Evolutionary conservation across 2,329 filamentous ascomycete species (phyloP).

Genomic region (Zymoseptoria passerinii): DNA sequence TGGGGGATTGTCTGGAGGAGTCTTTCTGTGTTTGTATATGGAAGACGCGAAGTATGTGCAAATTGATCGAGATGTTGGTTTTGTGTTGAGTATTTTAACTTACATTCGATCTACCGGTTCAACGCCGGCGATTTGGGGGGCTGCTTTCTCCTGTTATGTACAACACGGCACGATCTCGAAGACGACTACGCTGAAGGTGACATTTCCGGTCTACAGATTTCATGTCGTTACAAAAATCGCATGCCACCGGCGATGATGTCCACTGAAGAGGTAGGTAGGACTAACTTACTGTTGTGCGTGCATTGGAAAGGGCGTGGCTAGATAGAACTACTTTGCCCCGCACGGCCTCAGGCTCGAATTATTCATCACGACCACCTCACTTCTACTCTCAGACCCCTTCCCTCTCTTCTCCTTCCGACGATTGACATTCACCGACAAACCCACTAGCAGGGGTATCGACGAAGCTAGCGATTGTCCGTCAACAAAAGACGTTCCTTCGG

Average conservation of each 20-base stretch:
- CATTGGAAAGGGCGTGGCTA: not conserved
- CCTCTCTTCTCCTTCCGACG: not conserved
- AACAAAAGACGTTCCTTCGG: not conserved
- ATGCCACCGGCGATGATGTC: too few relatives aligned
- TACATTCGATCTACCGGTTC: not conserved
- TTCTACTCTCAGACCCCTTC: not conserved
- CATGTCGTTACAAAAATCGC: too few relatives aligned
- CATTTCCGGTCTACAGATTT: too few relatives aligned
- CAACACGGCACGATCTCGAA: too few relatives aligned
- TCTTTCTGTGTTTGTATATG: not conserved
- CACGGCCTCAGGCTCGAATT: not conserved
- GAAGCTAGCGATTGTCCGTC: not conserved
- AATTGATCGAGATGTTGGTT: not conserved
- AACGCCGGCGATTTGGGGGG: not conserved
- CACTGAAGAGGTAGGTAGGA: too few relatives aligned
- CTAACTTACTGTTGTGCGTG: too few relatives aligned
- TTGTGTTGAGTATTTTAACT: slow-evolving; percentile 1
- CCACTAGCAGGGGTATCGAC: not conserved
- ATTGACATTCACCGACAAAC: not conserved
- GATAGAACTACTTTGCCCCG: not conserved
- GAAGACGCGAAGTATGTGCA: not conserved
- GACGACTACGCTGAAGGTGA: too few relatives aligned
- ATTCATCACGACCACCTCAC: not conserved
- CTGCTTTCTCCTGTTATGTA: not conserved
- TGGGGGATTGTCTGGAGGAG: too few relatives aligned